Evolutionary conservation across 2,329 filamentous ascomycete genomes (phyloP).

Genomic region (Ophiostoma tasmaniense): DNA sequence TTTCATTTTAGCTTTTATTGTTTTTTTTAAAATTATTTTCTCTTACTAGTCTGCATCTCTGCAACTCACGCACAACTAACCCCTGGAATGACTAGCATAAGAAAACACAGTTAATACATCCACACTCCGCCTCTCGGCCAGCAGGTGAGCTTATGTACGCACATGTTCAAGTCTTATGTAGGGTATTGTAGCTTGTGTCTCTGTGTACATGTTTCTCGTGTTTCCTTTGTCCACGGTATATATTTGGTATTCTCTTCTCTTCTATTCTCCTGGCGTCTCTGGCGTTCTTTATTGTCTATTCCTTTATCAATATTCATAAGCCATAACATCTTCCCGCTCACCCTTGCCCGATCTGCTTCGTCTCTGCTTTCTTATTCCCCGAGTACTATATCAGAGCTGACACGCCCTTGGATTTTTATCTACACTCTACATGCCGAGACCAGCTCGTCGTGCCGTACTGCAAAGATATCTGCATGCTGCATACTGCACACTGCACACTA

Average conservation of each 20-base stretch:
- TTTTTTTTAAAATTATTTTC: neutral
- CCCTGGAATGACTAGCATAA: constrained; percentile 14
- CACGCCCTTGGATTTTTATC: constrained; percentile 14
- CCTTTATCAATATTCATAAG: neutral
- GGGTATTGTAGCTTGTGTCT: neutral
- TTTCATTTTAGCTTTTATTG: neutral
- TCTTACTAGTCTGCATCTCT: neutral
- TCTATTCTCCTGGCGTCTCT: constrained; percentile 15
- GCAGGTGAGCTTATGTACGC: constrained; percentile 14
- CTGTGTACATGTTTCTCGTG: constrained; percentile 2
- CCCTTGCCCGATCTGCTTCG: constrained; percentile 7
- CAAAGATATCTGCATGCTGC: neutral
- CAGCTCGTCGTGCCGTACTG: constrained; percentile 7
- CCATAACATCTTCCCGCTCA: neutral
- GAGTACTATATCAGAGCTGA: constrained; percentile 24
- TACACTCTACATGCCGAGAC: constrained; percentile 20
- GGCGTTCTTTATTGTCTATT: constrained; percentile 1
- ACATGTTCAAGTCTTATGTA: constrained; percentile 1
- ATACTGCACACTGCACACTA: neutral
- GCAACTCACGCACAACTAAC: neutral
- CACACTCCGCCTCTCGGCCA: constrained; percentile 12
- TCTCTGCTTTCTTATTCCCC: constrained; percentile 6
- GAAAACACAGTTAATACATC: neutral
- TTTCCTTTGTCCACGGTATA: constrained; percentile 2
- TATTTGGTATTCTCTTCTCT: neutral